Conservation (phyloP, 1,139 yeast genomes). For the Meyerozyma sp. region DNA sequence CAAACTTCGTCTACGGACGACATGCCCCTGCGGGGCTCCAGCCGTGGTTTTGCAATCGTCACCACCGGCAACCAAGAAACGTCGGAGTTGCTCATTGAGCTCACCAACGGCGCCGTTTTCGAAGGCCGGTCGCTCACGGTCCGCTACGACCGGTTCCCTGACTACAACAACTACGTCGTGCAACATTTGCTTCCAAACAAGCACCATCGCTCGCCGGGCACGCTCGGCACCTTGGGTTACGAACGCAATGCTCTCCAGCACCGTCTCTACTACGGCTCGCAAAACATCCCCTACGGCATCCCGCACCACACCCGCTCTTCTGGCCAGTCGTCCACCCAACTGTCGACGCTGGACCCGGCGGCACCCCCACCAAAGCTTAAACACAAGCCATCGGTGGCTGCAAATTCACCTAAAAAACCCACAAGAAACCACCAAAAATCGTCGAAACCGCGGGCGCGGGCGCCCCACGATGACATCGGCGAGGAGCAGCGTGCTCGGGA, state of each 20-base stretch:
- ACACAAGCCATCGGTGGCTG: not conserved
- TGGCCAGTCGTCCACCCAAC: not conserved
- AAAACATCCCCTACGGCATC: too few species aligned
- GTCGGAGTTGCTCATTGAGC: slow-evolving; percentile 46
- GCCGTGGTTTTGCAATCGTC: slow-evolving; percentile 66
- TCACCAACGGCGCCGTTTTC: slow-evolving; percentile 46
- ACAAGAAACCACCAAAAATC: not conserved
- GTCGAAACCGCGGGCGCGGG: slow-evolving; percentile 3
- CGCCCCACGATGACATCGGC: slow-evolving; percentile 8
- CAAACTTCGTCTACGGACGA: slow-evolving; percentile 13
- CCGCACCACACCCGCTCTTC: not conserved
- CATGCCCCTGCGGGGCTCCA: slow-evolving; percentile 22
- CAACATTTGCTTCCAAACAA: slow-evolving; percentile 21
- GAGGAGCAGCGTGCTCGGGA: slow-evolving; percentile 29
- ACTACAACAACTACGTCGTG: slow-evolving; percentile 27
- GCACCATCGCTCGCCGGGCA: not conserved
- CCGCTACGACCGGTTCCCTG: slow-evolving; percentile 49
- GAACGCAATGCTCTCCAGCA: not conserved
- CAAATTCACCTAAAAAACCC: not conserved
- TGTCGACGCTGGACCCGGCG: not conserved
- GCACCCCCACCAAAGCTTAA: too few species aligned
- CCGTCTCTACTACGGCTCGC: not conserved
- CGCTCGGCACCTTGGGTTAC: not conserved
- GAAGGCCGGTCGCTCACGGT: slow-evolving; percentile 60
- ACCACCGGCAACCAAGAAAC: slow-evolving; percentile 44